phyloP scores from a whole-genome alignment of 108 stramenopile species.

The Stephanodiscus minutulus region DNA sequence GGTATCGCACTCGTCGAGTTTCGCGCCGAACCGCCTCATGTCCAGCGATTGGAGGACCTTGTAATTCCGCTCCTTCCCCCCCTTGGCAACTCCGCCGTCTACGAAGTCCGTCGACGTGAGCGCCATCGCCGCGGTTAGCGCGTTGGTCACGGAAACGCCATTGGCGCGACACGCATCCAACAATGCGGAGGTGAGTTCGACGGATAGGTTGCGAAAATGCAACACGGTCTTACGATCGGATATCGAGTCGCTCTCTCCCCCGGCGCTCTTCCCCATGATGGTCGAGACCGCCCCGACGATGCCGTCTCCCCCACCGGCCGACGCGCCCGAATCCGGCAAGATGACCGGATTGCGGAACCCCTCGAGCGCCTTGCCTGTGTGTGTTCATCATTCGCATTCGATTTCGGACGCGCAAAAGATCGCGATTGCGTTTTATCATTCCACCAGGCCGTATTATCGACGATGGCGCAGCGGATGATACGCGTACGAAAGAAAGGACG shows the following conservation, averaged over 20 bases:
- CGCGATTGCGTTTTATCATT: neutral
- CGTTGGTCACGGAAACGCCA: slow-evolving; percentile 77
- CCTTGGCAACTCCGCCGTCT: slow-evolving; percentile 47
- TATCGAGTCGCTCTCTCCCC: slow-evolving; percentile 60
- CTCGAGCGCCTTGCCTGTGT: slow-evolving; percentile 70
- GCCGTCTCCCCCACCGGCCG: slow-evolving; percentile 43
- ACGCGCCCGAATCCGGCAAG: slow-evolving; percentile 62
- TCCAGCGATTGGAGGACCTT: slow-evolving; percentile 87
- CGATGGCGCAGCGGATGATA: too few relatives aligned
- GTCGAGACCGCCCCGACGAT: slow-evolving; percentile 68
- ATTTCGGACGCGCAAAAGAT: neutral
- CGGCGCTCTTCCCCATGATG: slow-evolving; percentile 79
- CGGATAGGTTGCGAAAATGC: slow-evolving; percentile 68
- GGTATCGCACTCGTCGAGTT: slow-evolving; percentile 72
- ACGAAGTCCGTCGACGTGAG: slow-evolving; percentile 82
- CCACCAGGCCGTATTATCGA: neutral
- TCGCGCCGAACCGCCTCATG: slow-evolving; percentile 80
- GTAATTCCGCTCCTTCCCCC: slow-evolving; percentile 69
- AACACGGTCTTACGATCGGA: slow-evolving; percentile 56
- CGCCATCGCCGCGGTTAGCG: slow-evolving; percentile 75
- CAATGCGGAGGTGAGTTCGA: slow-evolving; percentile 57
- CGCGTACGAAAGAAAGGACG: neutral
- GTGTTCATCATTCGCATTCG: neutral
- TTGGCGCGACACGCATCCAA: slow-evolving; percentile 66
- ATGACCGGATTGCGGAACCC: slow-evolving; percentile 81